These are phyloP conservation scores for Quambalaria eucalypti DNA, from an alignment of 1,284 basidiomycete species.

Conservation along the genomic window DNA sequence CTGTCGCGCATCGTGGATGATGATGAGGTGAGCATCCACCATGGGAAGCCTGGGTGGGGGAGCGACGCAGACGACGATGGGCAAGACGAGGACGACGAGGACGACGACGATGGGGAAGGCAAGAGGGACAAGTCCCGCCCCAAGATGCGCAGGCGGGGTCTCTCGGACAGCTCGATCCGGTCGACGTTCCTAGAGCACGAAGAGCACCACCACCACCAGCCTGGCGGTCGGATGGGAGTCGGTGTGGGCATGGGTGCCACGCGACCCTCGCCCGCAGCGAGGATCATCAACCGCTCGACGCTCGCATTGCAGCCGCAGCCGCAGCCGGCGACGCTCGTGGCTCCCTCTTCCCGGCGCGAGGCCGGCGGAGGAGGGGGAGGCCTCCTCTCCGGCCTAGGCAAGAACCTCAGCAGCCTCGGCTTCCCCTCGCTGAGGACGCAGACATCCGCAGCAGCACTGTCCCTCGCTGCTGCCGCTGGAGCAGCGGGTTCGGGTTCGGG, in stretches of 20 bases:
- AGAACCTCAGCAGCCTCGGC: background rate
- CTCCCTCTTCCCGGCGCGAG: background rate
- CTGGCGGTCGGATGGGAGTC: conserved; percentile 6
- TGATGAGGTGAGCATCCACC: conserved; percentile 33
- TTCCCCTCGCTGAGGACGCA: background rate
- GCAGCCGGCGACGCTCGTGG: background rate
- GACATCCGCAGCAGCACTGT: background rate
- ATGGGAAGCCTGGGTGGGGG: conserved; percentile 16
- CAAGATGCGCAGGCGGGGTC: conserved; percentile 22
- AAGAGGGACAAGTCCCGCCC: background rate
- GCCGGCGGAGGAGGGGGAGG: background rate
- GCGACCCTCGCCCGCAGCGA: conserved; percentile 19
- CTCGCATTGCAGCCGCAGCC: conserved; percentile 18
- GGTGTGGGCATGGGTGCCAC: conserved; percentile 7
- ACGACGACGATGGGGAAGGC: too few relatives aligned
- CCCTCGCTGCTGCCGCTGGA: background rate
- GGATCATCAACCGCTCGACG: conserved; percentile 39
- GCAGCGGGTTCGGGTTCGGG: too few relatives aligned
- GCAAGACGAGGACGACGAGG: background rate
- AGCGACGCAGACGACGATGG: conserved; percentile 2
- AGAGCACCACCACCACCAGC: background rate
- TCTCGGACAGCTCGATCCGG: conserved; percentile 41
- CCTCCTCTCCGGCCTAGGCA: background rate
- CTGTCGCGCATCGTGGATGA: conserved; percentile 34
- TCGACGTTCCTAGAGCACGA: conserved; percentile 36